Percentiles rank a stretch among this genome's conserved stretches.
These are phyloP conservation scores for Irineochytrium annulatum DNA, from an alignment of 192 early-diverging fungal species.

Conservation along the genomic window DNA sequence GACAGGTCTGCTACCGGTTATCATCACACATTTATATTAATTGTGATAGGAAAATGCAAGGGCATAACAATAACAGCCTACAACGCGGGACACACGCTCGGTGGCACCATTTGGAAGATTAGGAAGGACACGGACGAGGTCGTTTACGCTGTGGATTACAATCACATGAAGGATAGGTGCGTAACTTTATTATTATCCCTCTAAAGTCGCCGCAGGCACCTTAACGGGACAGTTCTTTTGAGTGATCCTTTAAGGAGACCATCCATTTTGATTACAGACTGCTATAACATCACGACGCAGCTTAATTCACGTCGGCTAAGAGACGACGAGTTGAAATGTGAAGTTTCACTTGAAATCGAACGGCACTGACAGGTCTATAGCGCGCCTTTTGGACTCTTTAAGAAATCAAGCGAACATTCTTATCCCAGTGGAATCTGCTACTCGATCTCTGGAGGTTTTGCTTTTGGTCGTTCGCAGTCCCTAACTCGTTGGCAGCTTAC, in stretches of 20 bases:
- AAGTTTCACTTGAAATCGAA: no score
- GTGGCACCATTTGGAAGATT: conserved; percentile 96
- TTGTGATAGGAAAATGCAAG: conserved; percentile 61
- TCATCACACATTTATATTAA: neutral
- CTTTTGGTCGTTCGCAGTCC: neutral
- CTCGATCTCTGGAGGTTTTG: conserved; percentile 76
- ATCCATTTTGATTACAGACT: conserved; percentile 91
- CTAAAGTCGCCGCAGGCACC: conserved; percentile 51
- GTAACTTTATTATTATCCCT: conserved; percentile 3
- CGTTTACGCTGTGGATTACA: conserved; percentile 94
- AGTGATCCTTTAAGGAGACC: conserved; percentile 69
- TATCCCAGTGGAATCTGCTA: conserved; percentile 83
- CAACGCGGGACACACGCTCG: conserved; percentile 89
- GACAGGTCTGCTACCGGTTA: conserved; percentile 37
- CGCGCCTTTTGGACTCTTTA: no score
- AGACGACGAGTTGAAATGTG: no score
- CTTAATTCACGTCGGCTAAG: no score
- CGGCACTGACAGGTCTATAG: no score
- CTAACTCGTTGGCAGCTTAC: conserved; percentile 59
- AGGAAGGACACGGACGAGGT: conserved; percentile 91
- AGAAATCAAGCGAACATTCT: conserved; percentile 71
- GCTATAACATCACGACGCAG: conserved; percentile 69
- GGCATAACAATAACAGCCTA: conserved; percentile 88
- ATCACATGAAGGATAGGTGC: conserved; percentile 84
- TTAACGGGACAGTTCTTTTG: conserved; percentile 67